Evolutionary conservation across 352 stramenopile species (phyloP).

Genomic region (Pythium dissimile): DNA sequence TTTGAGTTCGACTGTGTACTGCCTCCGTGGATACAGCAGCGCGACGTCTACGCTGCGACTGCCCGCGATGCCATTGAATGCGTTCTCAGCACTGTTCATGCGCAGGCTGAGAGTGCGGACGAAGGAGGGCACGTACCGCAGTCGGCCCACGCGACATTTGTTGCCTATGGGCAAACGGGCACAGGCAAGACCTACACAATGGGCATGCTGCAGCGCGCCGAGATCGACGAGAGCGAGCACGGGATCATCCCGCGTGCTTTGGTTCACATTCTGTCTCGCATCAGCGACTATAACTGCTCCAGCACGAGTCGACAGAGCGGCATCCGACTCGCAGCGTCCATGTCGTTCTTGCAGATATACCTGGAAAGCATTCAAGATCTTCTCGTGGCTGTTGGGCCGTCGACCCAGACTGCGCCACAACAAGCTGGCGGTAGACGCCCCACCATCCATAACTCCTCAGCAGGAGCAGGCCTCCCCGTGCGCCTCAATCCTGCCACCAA

Average conservation of each 20-base stretch:
- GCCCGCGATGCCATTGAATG: constrained; percentile 35
- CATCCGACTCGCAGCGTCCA: constrained; percentile 22
- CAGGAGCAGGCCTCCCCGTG: constrained; percentile 38
- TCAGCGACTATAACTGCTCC: constrained; percentile 17
- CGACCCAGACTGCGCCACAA: not conserved
- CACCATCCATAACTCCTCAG: not conserved
- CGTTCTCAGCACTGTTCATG: constrained; percentile 19
- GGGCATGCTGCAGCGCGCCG: constrained; percentile 46
- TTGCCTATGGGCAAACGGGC: constrained; percentile 72
- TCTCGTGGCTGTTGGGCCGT: not conserved
- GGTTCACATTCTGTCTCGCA: constrained; percentile 42
- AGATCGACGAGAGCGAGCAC: constrained; percentile 24
- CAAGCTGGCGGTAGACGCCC: not conserved
- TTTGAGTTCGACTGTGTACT: constrained; percentile 74
- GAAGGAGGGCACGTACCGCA: no score
- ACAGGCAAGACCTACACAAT: constrained; percentile 81
- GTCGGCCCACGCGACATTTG: constrained; percentile 42
- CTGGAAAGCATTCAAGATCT: constrained; percentile 68
- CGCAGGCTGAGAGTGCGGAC: not conserved
- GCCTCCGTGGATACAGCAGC: constrained; percentile 43
- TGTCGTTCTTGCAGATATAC: constrained; percentile 78
- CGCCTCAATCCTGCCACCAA: constrained; percentile 34
- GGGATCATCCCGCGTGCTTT: constrained; percentile 68
- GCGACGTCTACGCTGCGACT: constrained; percentile 44
- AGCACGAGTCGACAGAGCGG: not conserved